Base-by-base conservation (phyloP, 345 rosid genomes). In the Camelina hispida region DNA sequence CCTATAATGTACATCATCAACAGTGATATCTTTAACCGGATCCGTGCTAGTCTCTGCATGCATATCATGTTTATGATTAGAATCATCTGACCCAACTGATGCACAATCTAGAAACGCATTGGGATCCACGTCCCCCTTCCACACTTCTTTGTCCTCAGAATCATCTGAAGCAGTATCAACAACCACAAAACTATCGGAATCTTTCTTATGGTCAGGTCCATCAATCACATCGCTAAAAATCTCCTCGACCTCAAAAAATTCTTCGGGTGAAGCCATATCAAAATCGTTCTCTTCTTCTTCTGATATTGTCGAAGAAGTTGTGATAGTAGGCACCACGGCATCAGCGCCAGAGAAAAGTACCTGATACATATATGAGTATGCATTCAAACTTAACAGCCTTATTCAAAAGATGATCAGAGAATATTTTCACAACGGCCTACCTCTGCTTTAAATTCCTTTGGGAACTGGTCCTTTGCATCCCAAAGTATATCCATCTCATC, bases 201-300 rank as follows among this genome's bases (percentile, higher is more conserved):
- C 91, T 63, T 64, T 82, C 79, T 82, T 90, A 46, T 81, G 84
- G 69, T 91, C 97, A 28, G 80, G 88, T 9, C 79, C 86, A 35
- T 92, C 97, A 11, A 83, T 79, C 23, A 79, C 84, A 79, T 79
- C 91, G 84, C 89, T 86, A 79, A 95, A 95, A 44, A 95, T 89
- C 85, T 95, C 97, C 83, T 95, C 97, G 56, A 88, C 99, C 88
- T 95, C 99, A 78, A 85, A 95, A 83, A 92, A 92, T 57, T 95
- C 99, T 74, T 95, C 99, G 16, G 98, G 97, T 53, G 99, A 87
- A 81, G 87, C 80, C 75, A 77, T 71, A 54, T 86, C 99, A 1
- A 72, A 47, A 56, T 92, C 98, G 51, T 71, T 84, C 48, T 79
- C 88, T 74, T 90, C 88, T 74, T 90, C 96, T 61, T 90, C 99